Evolutionary conservation across 1,284 basidiomycete species (phyloP), one percentile per base, ranked within the genome.

Genomic region (Pholiota adiposa): DNA sequence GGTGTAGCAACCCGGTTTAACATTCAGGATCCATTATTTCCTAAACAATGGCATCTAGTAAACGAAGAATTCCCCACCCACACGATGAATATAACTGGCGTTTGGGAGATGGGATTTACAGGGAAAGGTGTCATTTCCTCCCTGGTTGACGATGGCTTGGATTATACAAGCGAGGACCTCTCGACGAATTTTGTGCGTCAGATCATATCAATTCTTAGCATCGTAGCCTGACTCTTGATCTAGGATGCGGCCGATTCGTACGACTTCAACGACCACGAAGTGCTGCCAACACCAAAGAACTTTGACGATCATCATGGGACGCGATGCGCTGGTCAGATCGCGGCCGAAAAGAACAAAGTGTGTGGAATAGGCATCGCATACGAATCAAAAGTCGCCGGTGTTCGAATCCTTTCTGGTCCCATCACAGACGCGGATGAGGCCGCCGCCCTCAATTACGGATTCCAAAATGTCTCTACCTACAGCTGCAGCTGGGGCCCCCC

Each of bases 401-500:
- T 99, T 34, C 92, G 97, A 53, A 99, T 99, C 66, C 86, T 99
- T 49, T 98, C 96, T 1, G 96, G 94, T 0, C 89, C 94, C n/a
- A 98, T 99, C 65, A 91, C 95, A 5, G 97, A 99, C 72, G 89
- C 93, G n/a, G 97, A 99, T 75, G 97, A 99, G 76, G 96, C 97
- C 0, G 89, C 94, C 1, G 90, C 97, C 4, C 86, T 99, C 63
- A 99, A 99, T 77, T 98, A 86, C 70, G 93, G 89, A 14, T 99
- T 90, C 73, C 92, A 98, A 69, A 89, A 94, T 66, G 96, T 93
- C 60, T 92, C 93, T 51, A 96, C 97, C 67, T 99, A 92, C 79
- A 95, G 92, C 59, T 99, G 97, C 77, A 95, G 92, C 61, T 99
- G 97, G 97, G 97, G 97, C 12, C 97, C 97, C 7, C 93, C 97